Evolutionary conservation across 1,139 yeast genomes (phyloP), one percentile per base, ranked within the genome.

Genomic region (Geotrichum carabidarum): DNA sequence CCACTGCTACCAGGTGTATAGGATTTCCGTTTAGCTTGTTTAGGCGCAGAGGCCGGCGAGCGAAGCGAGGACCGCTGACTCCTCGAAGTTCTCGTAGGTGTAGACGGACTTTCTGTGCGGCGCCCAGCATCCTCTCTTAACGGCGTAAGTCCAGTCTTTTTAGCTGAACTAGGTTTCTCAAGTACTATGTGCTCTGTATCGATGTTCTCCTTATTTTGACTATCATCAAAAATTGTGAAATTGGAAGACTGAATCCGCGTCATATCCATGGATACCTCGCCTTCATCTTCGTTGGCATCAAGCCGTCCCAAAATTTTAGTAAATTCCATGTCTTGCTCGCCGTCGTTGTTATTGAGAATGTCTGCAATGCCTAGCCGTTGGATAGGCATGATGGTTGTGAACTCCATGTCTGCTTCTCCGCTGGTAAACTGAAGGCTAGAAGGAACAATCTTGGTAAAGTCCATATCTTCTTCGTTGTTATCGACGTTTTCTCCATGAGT

Each of bases 241-340:
- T 59, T 56, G 1, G 59, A 62, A 6, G 57, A 55, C 9, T 42
- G 41, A 7, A 50, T 57, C 8, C 50, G 44, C 4, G 53, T 54
- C 15, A 54, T 49, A 50, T 57, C 58, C 48, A 49, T 50, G 1
- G 43, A 34, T 30, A 36, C 45, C 18, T 54, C 55, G n/a, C 27
- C 53, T 18, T 27, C 22, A 8, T 41, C 14, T 7, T 8, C 44
- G 17, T 18, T 41, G 4, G 30, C 14, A 8, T 34, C 14, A 9
- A 18, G 3, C 2, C 12, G 6, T 31, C 48, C 40, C n/a, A 44
- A 30, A 32, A 44, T 14, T 44, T 34, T 43, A 9, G 53, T 50
- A 18, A 50, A 40, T 11, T 50, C 53, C 53, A 50, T 50, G 18
- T 50, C 53, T 43, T 50, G 48, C 22, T 44, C 44, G 11, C 15